Evolutionary conservation across 1,139 yeast genomes (phyloP).

Genomic region (Saccharomyces hybrid): DNA sequence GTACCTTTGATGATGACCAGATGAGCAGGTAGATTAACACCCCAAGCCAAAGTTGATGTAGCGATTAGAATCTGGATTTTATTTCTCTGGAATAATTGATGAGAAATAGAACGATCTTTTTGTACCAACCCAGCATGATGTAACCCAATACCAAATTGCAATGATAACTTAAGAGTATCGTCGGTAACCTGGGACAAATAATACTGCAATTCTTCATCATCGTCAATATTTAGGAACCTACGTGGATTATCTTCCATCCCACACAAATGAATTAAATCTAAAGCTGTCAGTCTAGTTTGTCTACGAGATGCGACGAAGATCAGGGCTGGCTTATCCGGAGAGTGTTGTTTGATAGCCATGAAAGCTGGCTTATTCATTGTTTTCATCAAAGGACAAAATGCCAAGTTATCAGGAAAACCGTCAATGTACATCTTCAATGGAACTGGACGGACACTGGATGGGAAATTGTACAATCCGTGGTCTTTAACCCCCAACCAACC

Average conservation of each 20-base stretch:
- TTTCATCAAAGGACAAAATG: slow-evolving; percentile 93
- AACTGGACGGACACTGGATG: slow-evolving; percentile 94
- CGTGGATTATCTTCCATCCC: slow-evolving; percentile 93
- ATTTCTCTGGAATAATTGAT: slow-evolving; percentile 72
- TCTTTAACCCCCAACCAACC: slow-evolving; percentile 91
- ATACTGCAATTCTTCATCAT: slow-evolving; percentile 65
- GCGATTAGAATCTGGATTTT: slow-evolving; percentile 76
- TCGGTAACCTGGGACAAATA: slow-evolving; percentile 67
- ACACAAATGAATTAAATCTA: slow-evolving; percentile 86
- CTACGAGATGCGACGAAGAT: slow-evolving; percentile 96
- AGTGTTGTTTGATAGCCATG: slow-evolving; percentile 91
- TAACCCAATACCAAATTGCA: slow-evolving; percentile 93
- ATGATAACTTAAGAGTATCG: slow-evolving; percentile 72
- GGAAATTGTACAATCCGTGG: slow-evolving; percentile 80
- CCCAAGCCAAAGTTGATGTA: slow-evolving; percentile 82
- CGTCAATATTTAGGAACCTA: slow-evolving; percentile 64
- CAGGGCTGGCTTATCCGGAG: slow-evolving; percentile 86
- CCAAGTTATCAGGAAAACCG: slow-evolving; percentile 91
- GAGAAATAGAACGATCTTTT: slow-evolving; percentile 80
- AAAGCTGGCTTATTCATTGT: slow-evolving; percentile 98
- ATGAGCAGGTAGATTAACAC: slow-evolving; percentile 56
- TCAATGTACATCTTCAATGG: slow-evolving; percentile 97
- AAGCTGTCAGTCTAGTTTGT: slow-evolving; percentile 90
- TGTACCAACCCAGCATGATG: slow-evolving; percentile 98
- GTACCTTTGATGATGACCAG: slow-evolving; percentile 55